A percentile compares a stretch with the other conserved stretches of the same genome.
Conservation (phyloP, 805 yeast genomes). For the Barnettozyma pratensis region DNA sequence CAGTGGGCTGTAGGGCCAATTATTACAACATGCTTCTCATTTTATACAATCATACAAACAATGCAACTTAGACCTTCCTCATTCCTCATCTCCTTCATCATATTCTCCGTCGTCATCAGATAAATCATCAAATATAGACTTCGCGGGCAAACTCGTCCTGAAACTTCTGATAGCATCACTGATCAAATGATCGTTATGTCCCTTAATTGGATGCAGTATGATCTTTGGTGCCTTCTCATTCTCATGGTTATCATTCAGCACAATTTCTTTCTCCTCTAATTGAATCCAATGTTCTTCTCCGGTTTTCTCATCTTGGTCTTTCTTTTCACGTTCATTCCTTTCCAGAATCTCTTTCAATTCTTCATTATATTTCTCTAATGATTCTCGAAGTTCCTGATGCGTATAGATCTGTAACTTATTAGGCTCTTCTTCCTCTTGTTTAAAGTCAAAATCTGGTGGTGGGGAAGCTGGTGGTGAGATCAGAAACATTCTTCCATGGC, state of each 20-base stretch:
- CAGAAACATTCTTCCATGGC: conserved; percentile 29
- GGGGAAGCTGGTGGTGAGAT: conserved; percentile 41
- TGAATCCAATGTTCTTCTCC: background rate
- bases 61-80: background rate
- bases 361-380: conserved; percentile 17
- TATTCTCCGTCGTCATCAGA: conserved; percentile 9
- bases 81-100: conserved; percentile 1
- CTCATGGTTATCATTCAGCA: conserved; percentile 17
- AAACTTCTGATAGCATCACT: conserved; percentile 20
- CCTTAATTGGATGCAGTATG: conserved; percentile 21
- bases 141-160: conserved; percentile 33
- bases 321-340: conserved; percentile 8
- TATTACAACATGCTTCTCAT: too few relatives aligned
- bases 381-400: conserved; percentile 20
- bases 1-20: too few relatives aligned
- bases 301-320: conserved; percentile 2
- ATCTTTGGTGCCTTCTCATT: conserved; percentile 19
- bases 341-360: conserved; percentile 14
- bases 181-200: conserved; percentile 23
- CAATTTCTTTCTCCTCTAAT: conserved; percentile 15
- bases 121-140: conserved; percentile 32
- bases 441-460: conserved; percentile 35
- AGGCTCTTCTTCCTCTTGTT: conserved; percentile 34
- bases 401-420: conserved; percentile 25
- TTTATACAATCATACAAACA: background rate